Conservation (phyloP, 768 basidiomycete genomes). For the Suillus fuscotomentosus region DNA sequence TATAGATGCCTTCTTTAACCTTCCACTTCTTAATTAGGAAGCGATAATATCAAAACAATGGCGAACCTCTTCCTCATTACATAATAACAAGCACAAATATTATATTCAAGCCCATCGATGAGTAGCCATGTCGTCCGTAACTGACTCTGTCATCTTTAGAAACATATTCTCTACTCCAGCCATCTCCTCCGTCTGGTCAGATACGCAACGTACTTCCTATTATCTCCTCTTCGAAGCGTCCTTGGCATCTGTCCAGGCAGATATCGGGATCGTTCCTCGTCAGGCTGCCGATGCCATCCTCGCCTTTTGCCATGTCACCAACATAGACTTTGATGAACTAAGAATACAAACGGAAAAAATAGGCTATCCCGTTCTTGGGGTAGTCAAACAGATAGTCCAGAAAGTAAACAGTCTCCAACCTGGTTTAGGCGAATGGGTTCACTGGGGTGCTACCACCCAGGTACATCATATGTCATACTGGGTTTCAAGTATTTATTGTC, state of each 20-base stretch:
- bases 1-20: neutral
- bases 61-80: neutral
- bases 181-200: constrained; percentile 41
- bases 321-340: constrained; percentile 39
- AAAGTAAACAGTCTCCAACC: constrained; percentile 31
- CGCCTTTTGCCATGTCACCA: constrained; percentile 33
- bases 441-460: constrained; percentile 51
- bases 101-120: too few species aligned
- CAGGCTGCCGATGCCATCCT: constrained; percentile 36
- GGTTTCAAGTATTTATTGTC: constrained; percentile 7
- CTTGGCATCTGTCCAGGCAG: constrained; percentile 38
- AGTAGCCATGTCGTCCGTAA: constrained; percentile 26
- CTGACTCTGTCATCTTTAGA: constrained; percentile 38
- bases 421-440: constrained; percentile 45
- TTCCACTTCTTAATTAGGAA: neutral
- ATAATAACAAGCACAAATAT: too few species aligned
- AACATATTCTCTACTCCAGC: constrained; percentile 40
- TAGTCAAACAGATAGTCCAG: constrained; percentile 43
- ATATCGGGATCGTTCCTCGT: constrained; percentile 37
- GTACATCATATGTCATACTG: constrained; percentile 21
- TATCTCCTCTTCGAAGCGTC: constrained; percentile 32
- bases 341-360: constrained; percentile 40
- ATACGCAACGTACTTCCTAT: constrained; percentile 21
- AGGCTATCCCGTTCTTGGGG: constrained; percentile 44
- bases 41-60: too few species aligned